Evolutionary conservation across 1,284 basidiomycete species (phyloP).

Genomic region (Ustilago cynodontis): DNA sequence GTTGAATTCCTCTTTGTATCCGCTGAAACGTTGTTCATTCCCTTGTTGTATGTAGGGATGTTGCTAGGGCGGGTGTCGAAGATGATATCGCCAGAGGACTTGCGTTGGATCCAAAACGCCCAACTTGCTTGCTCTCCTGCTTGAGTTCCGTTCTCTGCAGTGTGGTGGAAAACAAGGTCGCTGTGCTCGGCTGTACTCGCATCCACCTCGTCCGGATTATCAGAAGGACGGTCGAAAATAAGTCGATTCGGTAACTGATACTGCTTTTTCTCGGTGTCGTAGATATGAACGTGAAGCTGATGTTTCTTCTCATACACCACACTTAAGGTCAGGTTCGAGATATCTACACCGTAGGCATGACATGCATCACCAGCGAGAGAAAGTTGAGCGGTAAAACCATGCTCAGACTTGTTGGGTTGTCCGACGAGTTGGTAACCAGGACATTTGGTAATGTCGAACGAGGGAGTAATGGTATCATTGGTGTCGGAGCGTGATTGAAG

Average conservation of each 20-base stretch:
- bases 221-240: constrained; percentile 76
- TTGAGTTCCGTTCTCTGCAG: constrained; percentile 70
- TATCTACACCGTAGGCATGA: constrained; percentile 80
- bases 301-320: constrained; percentile 75
- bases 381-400: constrained; percentile 76
- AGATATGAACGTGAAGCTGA: constrained; percentile 79
- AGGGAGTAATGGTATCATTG: constrained; percentile 28
- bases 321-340: constrained; percentile 76
- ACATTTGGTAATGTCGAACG: constrained; percentile 43
- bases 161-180: constrained; percentile 76
- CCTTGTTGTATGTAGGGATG: constrained; percentile 53
- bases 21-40: constrained; percentile 35
- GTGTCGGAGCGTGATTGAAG: constrained; percentile 21
- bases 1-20: constrained; percentile 55
- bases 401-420: constrained; percentile 15
- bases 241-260: constrained; percentile 78
- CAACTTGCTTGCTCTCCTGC: constrained; percentile 73
- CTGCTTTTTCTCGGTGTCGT: constrained; percentile 74
- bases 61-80: constrained; percentile 78
- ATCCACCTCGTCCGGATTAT: constrained; percentile 44
- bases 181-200: constrained; percentile 45
- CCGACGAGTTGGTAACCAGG: constrained; percentile 55
- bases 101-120: constrained; percentile 81
- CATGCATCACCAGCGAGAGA: constrained; percentile 76
- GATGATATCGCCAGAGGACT: constrained; percentile 73